These are phyloP conservation scores for Rutstroemia sp. DNA, from an alignment of 2,329 filamentous ascomycete species.

Conservation along the genomic window DNA sequence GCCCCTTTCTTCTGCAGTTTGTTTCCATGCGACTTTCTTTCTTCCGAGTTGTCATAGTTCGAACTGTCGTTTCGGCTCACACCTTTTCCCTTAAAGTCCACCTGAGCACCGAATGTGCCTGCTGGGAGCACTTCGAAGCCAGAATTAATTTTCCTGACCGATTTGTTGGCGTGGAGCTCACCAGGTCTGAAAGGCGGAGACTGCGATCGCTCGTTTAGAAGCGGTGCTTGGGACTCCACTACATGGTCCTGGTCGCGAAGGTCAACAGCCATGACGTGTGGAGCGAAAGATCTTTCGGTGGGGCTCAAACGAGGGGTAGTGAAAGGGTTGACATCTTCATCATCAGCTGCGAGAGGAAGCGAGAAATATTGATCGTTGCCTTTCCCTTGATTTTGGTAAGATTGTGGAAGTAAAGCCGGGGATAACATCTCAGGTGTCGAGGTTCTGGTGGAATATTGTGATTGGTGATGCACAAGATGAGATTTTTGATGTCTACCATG, in stretches of 20 bases:
- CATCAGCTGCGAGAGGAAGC: constrained; percentile 13
- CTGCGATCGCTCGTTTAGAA: constrained; percentile 6
- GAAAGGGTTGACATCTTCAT: constrained; percentile 19
- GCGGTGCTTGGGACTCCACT: constrained; percentile 9
- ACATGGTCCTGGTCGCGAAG: not conserved
- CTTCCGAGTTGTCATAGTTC: constrained; percentile 14
- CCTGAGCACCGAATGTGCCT: constrained; percentile 30
- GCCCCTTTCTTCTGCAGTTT: constrained; percentile 7
- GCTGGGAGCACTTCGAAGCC: constrained; percentile 35
- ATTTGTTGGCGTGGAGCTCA: constrained; percentile 31
- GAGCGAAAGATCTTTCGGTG: constrained; percentile 2
- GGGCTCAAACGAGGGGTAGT: constrained; percentile 10
- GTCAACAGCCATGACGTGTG: not conserved
- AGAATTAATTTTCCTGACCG: constrained; percentile 32
- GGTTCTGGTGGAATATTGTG: constrained; percentile 7
- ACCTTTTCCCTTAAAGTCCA: constrained; percentile 14
- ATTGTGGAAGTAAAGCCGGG: not conserved
- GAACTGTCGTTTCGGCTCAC: constrained; percentile 8
- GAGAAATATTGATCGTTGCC: constrained; percentile 20
- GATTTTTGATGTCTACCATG: constrained; percentile 8
- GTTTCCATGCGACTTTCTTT: constrained; percentile 13
- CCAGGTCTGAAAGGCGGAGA: constrained; percentile 31
- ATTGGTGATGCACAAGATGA: constrained; percentile 7
- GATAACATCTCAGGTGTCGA: constrained; percentile 6
- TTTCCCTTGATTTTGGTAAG: not conserved